Evolutionary conservation across 306 rosid species (phyloP).

Genomic region (Acacia confusa): DNA sequence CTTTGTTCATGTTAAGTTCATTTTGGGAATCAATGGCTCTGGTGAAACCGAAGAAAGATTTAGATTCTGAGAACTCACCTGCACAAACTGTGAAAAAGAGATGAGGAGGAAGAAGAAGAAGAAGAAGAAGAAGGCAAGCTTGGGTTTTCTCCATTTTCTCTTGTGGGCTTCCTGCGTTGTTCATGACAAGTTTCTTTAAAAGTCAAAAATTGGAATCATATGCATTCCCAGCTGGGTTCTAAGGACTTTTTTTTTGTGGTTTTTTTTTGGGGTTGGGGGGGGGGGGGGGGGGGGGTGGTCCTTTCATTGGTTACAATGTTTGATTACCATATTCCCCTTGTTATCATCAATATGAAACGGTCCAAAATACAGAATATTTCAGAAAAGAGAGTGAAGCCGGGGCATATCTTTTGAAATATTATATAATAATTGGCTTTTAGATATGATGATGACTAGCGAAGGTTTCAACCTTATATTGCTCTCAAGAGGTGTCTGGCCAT

Average conservation of each 20-base stretch:
- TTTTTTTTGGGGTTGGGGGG: too few relatives aligned
- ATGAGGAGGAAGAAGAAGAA: not conserved
- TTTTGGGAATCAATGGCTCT: slow-evolving; percentile 38
- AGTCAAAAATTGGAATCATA: slow-evolving; percentile 5
- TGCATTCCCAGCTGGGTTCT: slow-evolving; percentile 1
- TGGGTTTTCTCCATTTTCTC: slow-evolving; percentile 31
- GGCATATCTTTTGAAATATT: not conserved
- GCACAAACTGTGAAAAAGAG: slow-evolving; percentile 15
- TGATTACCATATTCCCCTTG: slow-evolving; percentile 4
- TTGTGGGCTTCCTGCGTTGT: not conserved
- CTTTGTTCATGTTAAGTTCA: slow-evolving; percentile 35
- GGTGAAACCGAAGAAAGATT: slow-evolving; percentile 39
- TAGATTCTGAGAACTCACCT: slow-evolving; percentile 43
- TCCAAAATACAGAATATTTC: not conserved
- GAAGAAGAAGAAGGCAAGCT: slow-evolving; percentile 11
- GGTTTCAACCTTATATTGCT: not conserved
- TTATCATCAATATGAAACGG: slow-evolving; percentile 29
- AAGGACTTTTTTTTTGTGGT: slow-evolving; percentile 33
- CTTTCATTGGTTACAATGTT: slow-evolving; percentile 31
- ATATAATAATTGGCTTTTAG: not conserved
- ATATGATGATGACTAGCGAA: not conserved
- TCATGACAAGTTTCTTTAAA: not conserved
- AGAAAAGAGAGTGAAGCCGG: not conserved
- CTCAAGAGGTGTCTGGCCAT: not conserved
- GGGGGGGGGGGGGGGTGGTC: too few relatives aligned